Evolutionary conservation across 164 flowering plant genomes (phyloP), one percentile per base, ranked within the genome.

Genomic region (Warburgia ugandensis): DNA sequence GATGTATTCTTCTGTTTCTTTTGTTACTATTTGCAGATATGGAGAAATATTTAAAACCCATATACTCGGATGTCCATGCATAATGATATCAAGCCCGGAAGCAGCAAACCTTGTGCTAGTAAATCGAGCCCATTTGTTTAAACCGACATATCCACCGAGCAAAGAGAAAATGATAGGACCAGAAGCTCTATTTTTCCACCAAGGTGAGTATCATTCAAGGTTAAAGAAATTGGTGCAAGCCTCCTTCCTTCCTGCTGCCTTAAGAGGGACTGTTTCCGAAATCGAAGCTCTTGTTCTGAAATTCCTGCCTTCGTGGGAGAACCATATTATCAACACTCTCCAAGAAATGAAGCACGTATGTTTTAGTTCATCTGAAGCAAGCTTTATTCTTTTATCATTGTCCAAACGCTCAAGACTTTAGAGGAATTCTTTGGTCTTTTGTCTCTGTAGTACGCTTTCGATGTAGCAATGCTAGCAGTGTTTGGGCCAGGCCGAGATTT

Each of bases 41-140:
- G 95, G 95, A 6, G 70, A 70, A 46, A 68, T 90, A 56, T 90
- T 90, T 48, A 90, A 90, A 76, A 84, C 86, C 1, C 79, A 79
- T 60, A 82, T 86, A 68, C 29, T 86, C 70, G 94, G 95, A 2
- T 90, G 97, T 49, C 95, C 95, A 0, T 86, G 91, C 63, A 91
- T 90, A 65, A 82, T 90, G 89, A 71, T 90, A 5, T 72, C 91
- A 8, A 84, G 79, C 62, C 94, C 95, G 0, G 88, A 84, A 45
- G 84, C 85, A 5, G 86, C 79, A 0, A 81, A 62, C 57, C 22
- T 57, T 1, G 89, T 86, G 19, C 70, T 90, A 12, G 90, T 79
- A 52, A 74, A 56, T 41, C 54, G 54, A 52, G 80, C 89, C 14
- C 75, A 76, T 54, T 59, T 79, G 37, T 84, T 84, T 48, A 82